Base-by-base conservation (phyloP, 164 flowering plant species). In the Malania oleifera region DNA sequence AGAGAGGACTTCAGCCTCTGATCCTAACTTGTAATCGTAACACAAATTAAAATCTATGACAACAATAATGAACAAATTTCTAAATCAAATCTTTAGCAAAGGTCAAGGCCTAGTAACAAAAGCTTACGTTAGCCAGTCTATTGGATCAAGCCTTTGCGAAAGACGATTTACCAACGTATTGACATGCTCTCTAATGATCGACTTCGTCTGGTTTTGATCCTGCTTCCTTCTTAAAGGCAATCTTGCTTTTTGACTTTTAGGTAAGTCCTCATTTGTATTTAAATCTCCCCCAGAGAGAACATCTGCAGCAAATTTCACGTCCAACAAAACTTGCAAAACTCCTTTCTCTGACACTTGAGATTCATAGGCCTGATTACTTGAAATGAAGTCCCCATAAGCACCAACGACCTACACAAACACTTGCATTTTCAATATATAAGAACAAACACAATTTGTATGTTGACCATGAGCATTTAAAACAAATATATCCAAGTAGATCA, bases 41-140 rank as follows among this genome's bases (percentile, higher is more conserved):
- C 13, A 14, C 1, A 38, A 55, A 56, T 40, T 24, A 35, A 60
- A 41, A 29, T n/a, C n/a, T n/a, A n/a, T n/a, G n/a, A n/a, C n/a
- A n/a, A n/a, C n/a, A 62, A 24, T 34, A 29, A 7, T 19, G 22
- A 51, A 17, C 6, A 61, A 9, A 29, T 18, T 20, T n/a, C n/a
- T n/a, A n/a, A n/a, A n/a, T n/a, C n/a, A n/a, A n/a, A n/a, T n/a
- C n/a, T n/a, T n/a, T n/a, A n/a, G 18, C 29, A 13, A 19, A 23
- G 18, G 43, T 61, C 20, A 14, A 23, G 2, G 47, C 11, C 22
- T 8, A 15, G 22, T 6, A 9, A 29, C 26, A 57, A 54, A 56
- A 58, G 61, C 99, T 80, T 75, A 93, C 99, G 99, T 93, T 29
- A 75, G 95, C 99, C 99, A 93, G 54, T 93, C 97, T 58, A 95